phyloP scores from a whole-genome alignment of 129 eudicot genomes.

The Calendula officinalis region DNA sequence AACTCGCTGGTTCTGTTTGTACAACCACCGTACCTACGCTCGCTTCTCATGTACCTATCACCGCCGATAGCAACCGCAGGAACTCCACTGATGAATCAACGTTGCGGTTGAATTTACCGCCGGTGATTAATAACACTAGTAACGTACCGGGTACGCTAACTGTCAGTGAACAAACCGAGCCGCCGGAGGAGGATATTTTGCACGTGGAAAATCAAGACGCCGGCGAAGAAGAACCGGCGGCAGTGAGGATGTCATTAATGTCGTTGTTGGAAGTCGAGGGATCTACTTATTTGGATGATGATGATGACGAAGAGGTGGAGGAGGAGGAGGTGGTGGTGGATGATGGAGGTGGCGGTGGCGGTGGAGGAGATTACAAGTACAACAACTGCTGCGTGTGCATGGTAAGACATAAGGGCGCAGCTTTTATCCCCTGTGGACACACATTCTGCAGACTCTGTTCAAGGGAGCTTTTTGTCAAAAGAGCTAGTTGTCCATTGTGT shows the following conservation, averaged over 20 bases:
- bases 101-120: slow-evolving; percentile 19
- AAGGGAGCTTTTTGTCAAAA: slow-evolving; percentile 72
- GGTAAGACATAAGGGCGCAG: slow-evolving; percentile 92
- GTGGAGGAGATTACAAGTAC: slow-evolving; percentile 36
- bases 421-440: slow-evolving; percentile 93
- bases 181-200: slow-evolving; percentile 19
- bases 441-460: slow-evolving; percentile 91
- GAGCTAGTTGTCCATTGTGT: slow-evolving; percentile 93
- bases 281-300: slow-evolving; percentile 39
- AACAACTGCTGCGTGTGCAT: slow-evolving; percentile 77
- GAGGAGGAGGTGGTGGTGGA: slow-evolving; percentile 39
- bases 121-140: slow-evolving; percentile 15
- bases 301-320: slow-evolving; percentile 41
- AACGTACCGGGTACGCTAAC: slow-evolving; percentile 12
- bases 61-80: slow-evolving; percentile 18
- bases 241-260: slow-evolving; percentile 78
- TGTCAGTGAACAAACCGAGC: slow-evolving; percentile 4
- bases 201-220: slow-evolving; percentile 7
- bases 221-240: slow-evolving; percentile 25
- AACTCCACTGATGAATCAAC: slow-evolving; percentile 7
- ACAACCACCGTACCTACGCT: slow-evolving; percentile 40
- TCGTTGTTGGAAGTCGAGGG: slow-evolving; percentile 71
- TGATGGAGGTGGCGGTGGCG: slow-evolving; percentile 16
- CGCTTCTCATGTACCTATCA: slow-evolving; percentile 39
- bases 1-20: slow-evolving; percentile 40